Base-by-base conservation (phyloP, 305 asterid genomes). In the Fraxinus sp. region DNA sequence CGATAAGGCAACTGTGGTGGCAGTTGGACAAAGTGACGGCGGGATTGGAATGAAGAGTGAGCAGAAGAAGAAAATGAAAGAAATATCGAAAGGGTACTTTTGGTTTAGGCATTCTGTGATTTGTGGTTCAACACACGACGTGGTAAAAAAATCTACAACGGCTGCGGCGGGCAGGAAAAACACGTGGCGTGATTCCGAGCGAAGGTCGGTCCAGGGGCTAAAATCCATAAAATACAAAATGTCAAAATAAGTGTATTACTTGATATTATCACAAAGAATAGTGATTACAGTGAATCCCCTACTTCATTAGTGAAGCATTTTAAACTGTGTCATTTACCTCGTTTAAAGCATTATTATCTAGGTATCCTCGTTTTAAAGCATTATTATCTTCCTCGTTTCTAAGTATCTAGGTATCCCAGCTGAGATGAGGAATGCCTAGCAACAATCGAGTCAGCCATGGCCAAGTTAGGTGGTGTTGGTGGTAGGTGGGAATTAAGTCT, bases 111-210 rank as follows among this genome's bases (percentile, higher is more conserved):
- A 59, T 36, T 83, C 77, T 11, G 77, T 79, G 62, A 37, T 14
- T 32, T 88, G 91, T 77, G 75, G 88, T 18, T 88, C 90, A 4
- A 84, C 33, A 39, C 10, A 43, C n/a, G 89, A 86, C 4, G 90
- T 86, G 78, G 86, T 86, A 74, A 85, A 78, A 72, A 36, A 3
- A 57, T 13, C 41, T 26, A 22, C 57, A 73, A 64, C 74, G 46
- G 74, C 32, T 33, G 24, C 77, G 52, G 66, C 84, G 33, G 33
- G 6, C 57, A 24, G 9, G 84, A 71, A 62, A 78, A 84, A 1
- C 7, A 78, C 18, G 80, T 73, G 52, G 76, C 78, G 76, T 7
- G 68, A 18, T 0, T 57, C 28, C 28, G 35, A 64, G 2, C 72
- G 0, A 24, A 64, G 49, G 49, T 41, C 11, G 33, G 30, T 26